Percentiles rank a stretch among this genome's conserved stretches.
These are phyloP conservation scores for Gliomastix tumulicola DNA, from an alignment of 2,329 filamentous ascomycete species.

Conservation along the genomic window DNA sequence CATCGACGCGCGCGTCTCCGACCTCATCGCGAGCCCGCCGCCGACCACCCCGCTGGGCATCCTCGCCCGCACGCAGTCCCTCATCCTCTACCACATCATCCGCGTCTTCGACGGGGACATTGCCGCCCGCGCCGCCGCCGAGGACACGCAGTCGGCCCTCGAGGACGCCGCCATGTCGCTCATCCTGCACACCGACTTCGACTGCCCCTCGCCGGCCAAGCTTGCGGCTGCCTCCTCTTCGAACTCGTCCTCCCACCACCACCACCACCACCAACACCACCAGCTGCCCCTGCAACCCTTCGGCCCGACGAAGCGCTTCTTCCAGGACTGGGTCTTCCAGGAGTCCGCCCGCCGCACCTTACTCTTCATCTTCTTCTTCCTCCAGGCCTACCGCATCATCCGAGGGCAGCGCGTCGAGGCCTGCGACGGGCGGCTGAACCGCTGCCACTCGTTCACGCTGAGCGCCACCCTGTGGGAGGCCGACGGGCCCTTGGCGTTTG, in stretches of 20 bases:
- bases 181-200: constrained; percentile 20
- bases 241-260: too few relatives aligned
- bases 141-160: constrained; percentile 20
- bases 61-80: constrained; percentile 37
- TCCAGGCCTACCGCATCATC: constrained; percentile 27
- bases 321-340: constrained; percentile 43
- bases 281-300: constrained; percentile 25
- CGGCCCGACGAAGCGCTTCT: constrained; percentile 33
- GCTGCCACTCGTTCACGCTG: constrained; percentile 29
- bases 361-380: constrained; percentile 38
- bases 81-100: constrained; percentile 42
- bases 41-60: constrained; percentile 16
- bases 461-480: constrained; percentile 30
- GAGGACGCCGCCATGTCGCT: constrained; percentile 24
- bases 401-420: constrained; percentile 12
- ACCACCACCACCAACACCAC: constrained; percentile 2
- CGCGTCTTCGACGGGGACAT: constrained; percentile 43
- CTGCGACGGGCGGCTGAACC: constrained; percentile 19
- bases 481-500: constrained; percentile 24
- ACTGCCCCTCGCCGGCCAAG: constrained; percentile 5
- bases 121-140: constrained; percentile 28
- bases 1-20: constrained; percentile 34
- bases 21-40: constrained; percentile 28
- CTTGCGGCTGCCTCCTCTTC: background rate
- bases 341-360: constrained; percentile 47